Percentiles rank a stretch among this genome's conserved stretches.
These are phyloP conservation scores for Syncephalastrum sp. DNA, from an alignment of 371 early-diverging fungal species.

Conservation along the genomic window DNA sequence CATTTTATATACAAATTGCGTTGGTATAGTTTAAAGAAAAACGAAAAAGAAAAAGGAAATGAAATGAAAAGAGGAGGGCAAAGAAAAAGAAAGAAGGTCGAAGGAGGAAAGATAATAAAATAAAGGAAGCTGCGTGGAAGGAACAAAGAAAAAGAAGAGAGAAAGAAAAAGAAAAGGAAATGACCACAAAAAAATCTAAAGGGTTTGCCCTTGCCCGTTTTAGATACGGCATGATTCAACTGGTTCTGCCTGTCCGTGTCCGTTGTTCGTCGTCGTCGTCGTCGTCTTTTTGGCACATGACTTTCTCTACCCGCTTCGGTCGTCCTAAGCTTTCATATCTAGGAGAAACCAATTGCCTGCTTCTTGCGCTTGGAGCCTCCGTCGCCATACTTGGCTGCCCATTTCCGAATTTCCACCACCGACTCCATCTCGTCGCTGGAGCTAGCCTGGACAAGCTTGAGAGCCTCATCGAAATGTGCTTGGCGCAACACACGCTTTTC, in stretches of 20 bases:
- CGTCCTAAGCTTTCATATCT: not conserved
- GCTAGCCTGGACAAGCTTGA: conserved; percentile 82
- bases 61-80: conserved; percentile 3
- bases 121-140: conserved; percentile 1
- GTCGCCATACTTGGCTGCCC: conserved; percentile 88
- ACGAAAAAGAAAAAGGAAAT: conserved; percentile 1
- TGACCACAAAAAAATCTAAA: conserved; percentile 8
- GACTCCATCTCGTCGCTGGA: conserved; percentile 86
- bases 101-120: conserved; percentile 2
- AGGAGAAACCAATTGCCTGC: conserved; percentile 33
- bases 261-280: not conserved
- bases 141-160: conserved; percentile 5
- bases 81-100: conserved; percentile 1
- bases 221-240: no score
- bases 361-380: conserved; percentile 49
- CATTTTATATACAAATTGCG: no score
- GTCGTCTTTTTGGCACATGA: conserved; percentile 2
- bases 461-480: conserved; percentile 78
- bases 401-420: conserved; percentile 81
- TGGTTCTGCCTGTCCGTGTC: conserved; percentile 6
- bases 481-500: conserved; percentile 28
- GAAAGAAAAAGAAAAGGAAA: not conserved
- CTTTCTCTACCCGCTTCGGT: not conserved
- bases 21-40: conserved; percentile 1
- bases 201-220: not conserved